Evolutionary conservation across 1,284 basidiomycete species (phyloP).

Genomic region (Phenoliferia sp.): DNA sequence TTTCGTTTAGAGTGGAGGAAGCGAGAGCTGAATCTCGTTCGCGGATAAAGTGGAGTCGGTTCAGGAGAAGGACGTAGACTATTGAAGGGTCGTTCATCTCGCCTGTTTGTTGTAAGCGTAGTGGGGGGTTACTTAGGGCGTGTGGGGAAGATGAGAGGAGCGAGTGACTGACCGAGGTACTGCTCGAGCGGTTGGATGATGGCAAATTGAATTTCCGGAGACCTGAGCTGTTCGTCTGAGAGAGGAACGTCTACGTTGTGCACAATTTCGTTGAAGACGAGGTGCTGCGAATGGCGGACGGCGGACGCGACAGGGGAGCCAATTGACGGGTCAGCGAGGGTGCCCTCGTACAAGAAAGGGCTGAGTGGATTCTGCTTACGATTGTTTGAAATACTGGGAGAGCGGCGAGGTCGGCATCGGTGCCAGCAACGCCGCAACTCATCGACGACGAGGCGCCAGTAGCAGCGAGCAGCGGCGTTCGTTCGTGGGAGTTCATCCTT

Average conservation of each 20-base stretch:
- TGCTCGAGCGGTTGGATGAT: conserved; percentile 21
- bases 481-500: no score
- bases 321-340: neutral
- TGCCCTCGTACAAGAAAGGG: neutral
- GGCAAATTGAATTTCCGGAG: conserved; percentile 21
- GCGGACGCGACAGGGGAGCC: neutral
- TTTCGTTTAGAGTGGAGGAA: conserved; percentile 32
- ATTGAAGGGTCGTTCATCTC: conserved; percentile 16
- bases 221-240: conserved; percentile 21
- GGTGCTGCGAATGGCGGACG: neutral
- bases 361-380: neutral
- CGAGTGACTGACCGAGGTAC: neutral
- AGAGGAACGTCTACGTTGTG: conserved; percentile 24
- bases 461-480: neutral
- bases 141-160: no score
- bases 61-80: conserved; percentile 33
- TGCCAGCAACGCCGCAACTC: neutral
- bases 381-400: conserved; percentile 1
- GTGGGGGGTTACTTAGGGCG: no score
- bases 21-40: conserved; percentile 21
- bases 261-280: conserved; percentile 10
- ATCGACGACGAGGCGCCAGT: neutral
- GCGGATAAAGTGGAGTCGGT: conserved; percentile 29
- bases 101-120: neutral
- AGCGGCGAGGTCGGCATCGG: neutral